Conservation (phyloP, 768 basidiomycete genomes). For the Hericium coralloides region DNA sequence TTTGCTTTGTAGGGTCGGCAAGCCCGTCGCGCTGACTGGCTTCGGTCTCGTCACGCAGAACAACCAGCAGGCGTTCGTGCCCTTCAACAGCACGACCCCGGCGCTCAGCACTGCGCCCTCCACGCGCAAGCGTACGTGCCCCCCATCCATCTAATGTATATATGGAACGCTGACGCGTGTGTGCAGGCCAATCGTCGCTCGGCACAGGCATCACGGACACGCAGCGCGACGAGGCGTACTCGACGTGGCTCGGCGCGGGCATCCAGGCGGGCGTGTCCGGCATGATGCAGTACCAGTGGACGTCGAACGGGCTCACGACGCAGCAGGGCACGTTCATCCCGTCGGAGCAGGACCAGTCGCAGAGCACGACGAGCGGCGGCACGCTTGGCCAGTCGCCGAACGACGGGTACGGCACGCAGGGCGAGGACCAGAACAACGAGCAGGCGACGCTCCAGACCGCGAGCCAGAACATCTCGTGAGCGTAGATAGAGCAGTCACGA, state of each 20-base stretch:
- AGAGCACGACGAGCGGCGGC: not conserved
- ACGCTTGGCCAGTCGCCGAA: conserved; percentile 6
- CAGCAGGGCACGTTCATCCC: conserved; percentile 5
- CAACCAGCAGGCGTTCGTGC: conserved; percentile 19
- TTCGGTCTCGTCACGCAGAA: conserved; percentile 24
- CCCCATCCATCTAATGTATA: not conserved
- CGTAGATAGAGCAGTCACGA: not conserved
- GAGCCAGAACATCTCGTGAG: not conserved
- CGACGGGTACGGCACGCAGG: conserved; percentile 11
- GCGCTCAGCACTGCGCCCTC: not conserved
- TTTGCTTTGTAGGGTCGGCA: conserved; percentile 19
- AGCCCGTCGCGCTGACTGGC: conserved; percentile 23
- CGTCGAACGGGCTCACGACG: not conserved
- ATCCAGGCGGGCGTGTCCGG: conserved; percentile 1
- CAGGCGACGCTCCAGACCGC: conserved; percentile 3
- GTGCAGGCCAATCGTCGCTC: conserved; percentile 1
- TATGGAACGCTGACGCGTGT: not conserved
- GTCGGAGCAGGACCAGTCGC: not conserved
- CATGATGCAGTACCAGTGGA: conserved; percentile 12
- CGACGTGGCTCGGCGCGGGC: conserved; percentile 3
- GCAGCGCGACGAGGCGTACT: conserved; percentile 4
- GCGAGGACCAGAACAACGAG: not conserved
- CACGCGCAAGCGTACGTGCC: conserved; percentile 4
- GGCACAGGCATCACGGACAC: conserved; percentile 2
- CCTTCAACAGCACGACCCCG: conserved; percentile 20